Evolutionary conservation across 306 rosid species (phyloP).

Genomic region (Vicia sativa): DNA sequence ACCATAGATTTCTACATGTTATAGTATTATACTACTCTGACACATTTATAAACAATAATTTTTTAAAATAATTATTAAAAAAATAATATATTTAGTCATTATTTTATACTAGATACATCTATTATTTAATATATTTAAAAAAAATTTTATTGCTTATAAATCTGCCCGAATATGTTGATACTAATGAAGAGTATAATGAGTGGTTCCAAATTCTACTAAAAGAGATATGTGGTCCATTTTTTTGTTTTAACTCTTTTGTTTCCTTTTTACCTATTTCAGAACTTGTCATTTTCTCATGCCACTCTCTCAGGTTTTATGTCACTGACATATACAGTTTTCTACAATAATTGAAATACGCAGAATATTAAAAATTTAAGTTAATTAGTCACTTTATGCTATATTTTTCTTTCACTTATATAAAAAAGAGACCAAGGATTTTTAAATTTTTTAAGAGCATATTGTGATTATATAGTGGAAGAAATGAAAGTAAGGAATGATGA

Average conservation of each 20-base stretch:
- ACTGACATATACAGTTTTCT: neutral
- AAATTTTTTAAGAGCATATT: neutral
- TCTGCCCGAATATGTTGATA: too few species aligned
- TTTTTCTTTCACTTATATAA: neutral
- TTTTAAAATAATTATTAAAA: too few species aligned
- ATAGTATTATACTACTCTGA: neutral
- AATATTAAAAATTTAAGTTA: slow-evolving; percentile 2
- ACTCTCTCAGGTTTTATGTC: slow-evolving; percentile 24
- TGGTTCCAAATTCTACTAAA: slow-evolving; percentile 43
- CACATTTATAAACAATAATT: too few species aligned
- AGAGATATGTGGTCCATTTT: slow-evolving; percentile 47
- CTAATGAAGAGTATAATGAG: slow-evolving; percentile 48
- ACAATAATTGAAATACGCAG: slow-evolving; percentile 33
- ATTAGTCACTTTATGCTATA: neutral
- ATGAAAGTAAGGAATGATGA: slow-evolving; percentile 19
- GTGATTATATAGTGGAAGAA: slow-evolving; percentile 8
- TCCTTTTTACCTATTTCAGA: slow-evolving; percentile 38
- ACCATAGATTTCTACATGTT: slow-evolving; percentile 37
- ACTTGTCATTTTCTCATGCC: slow-evolving; percentile 42
- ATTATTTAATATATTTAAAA: too few species aligned
- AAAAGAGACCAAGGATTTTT: neutral
- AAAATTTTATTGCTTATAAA: too few species aligned
- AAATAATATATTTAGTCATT: too few species aligned
- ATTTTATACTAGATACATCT: too few species aligned
- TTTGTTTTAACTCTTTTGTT: slow-evolving; percentile 7